Evolutionary conservation across 2,329 filamentous ascomycete species (phyloP).

Genomic region (Monosporascus cannonballus): DNA sequence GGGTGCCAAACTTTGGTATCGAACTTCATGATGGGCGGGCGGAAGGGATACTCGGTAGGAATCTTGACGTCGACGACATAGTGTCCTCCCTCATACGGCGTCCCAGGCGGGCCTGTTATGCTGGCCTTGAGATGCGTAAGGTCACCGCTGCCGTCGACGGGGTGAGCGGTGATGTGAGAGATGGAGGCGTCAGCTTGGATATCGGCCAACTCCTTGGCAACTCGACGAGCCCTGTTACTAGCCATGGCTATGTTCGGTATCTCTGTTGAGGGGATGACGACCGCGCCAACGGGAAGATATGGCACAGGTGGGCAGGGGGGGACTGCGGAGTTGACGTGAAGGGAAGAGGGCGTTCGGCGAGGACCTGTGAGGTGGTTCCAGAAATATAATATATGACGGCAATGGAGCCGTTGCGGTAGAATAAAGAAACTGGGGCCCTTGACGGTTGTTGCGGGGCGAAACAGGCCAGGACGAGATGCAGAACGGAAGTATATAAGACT

Average conservation of each 20-base stretch:
- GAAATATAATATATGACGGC: too few species aligned
- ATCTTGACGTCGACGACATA: slow-evolving; percentile 83
- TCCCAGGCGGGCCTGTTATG: slow-evolving; percentile 83
- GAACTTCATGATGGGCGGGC: slow-evolving; percentile 85
- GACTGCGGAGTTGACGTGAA: slow-evolving; percentile 1
- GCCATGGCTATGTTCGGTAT: slow-evolving; percentile 32
- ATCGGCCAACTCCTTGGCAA: slow-evolving; percentile 72
- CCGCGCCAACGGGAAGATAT: neutral
- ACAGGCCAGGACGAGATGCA: too few species aligned
- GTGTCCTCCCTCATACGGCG: slow-evolving; percentile 83
- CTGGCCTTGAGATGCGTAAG: slow-evolving; percentile 77
- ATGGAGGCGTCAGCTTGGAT: slow-evolving; percentile 62
- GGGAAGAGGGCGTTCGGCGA: neutral
- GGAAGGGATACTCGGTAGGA: slow-evolving; percentile 86
- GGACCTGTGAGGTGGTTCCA: too few species aligned
- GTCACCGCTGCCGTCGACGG: slow-evolving; percentile 55
- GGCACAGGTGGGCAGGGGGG: neutral
- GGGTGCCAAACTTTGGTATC: slow-evolving; percentile 95
- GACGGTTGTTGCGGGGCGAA: too few species aligned
- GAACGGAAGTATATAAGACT: too few species aligned
- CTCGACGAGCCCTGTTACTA: slow-evolving; percentile 49
- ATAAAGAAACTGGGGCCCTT: too few species aligned
- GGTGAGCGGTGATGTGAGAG: slow-evolving; percentile 69
- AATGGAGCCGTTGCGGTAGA: too few species aligned
- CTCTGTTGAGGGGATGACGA: slow-evolving; percentile 1